phyloP scores from a whole-genome alignment of 352 stramenopile genomes.

The Phytophthora nicotianae region DNA sequence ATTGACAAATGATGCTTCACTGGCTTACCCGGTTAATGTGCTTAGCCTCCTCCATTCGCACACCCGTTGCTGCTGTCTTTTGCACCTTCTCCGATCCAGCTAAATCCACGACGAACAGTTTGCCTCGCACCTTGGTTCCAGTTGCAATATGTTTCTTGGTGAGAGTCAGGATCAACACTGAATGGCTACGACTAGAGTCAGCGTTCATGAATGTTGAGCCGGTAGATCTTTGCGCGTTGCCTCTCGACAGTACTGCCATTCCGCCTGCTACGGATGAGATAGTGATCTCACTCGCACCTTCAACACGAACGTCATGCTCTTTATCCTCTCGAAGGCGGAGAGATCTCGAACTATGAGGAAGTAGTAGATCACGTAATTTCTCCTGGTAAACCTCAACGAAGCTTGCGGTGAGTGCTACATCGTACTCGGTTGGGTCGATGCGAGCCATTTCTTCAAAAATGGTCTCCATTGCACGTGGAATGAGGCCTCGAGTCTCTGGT shows the following conservation, averaged over 20 bases:
- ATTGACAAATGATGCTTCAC: background rate
- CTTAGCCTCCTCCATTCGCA: conserved; percentile 72
- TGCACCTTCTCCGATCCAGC: conserved; percentile 70
- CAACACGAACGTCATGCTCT: conserved; percentile 44
- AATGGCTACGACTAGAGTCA: conserved; percentile 73
- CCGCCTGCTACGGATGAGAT: conserved; percentile 38
- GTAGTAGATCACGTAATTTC: conserved; percentile 60
- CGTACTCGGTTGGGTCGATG: conserved; percentile 25
- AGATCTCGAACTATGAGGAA: conserved; percentile 30
- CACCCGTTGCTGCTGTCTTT: conserved; percentile 57
- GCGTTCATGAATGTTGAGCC: conserved; percentile 62
- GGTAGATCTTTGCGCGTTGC: conserved; percentile 43
- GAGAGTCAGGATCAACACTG: conserved; percentile 64
- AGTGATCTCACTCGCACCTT: conserved; percentile 53
- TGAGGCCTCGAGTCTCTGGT: conserved; percentile 33
- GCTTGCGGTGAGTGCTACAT: conserved; percentile 48
- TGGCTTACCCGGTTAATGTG: conserved; percentile 66
- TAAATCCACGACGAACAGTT: conserved; percentile 71
- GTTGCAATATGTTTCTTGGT: conserved; percentile 30
- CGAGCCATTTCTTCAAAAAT: conserved; percentile 34
- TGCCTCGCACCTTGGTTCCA: conserved; percentile 15
- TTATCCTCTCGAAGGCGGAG: conserved; percentile 58
- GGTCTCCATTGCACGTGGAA: conserved; percentile 45
- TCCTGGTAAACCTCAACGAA: conserved; percentile 83
- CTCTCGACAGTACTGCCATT: conserved; percentile 44